These are phyloP conservation scores for Paramecium primaurelia DNA, from an alignment of 73 alveolate species.

Conservation along the genomic window DNA sequence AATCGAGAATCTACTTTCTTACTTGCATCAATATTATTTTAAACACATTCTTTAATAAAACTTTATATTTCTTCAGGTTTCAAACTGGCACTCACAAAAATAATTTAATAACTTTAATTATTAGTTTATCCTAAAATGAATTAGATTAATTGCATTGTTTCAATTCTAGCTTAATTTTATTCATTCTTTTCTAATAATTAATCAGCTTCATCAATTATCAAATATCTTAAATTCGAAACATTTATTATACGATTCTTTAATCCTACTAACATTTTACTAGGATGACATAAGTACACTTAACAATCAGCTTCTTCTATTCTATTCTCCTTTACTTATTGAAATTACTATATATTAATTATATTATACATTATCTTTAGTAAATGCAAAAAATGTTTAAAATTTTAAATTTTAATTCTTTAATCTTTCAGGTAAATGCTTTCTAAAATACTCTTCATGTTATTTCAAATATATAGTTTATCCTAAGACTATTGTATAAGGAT, in stretches of 20 bases:
- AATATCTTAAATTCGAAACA: not conserved
- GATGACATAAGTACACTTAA: not conserved
- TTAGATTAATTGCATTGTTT: not conserved
- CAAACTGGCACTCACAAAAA: constrained; percentile 35
- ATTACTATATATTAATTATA: not conserved
- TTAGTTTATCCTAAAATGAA: constrained; percentile 8
- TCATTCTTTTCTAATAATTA: not conserved
- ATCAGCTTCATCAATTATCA: constrained; percentile 43
- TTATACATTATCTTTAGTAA: not conserved
- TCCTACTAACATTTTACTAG: not conserved
- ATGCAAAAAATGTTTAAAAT: constrained; percentile 35
- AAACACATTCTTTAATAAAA: not conserved
- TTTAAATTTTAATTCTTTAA: not conserved
- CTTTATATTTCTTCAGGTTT: not conserved
- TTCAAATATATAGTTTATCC: constrained; percentile 37
- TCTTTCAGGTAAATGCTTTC: not conserved
- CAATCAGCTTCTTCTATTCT: not conserved
- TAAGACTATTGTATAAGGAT: constrained; percentile 31
- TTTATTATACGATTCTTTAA: not conserved
- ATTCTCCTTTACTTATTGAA: not conserved
- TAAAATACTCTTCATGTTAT: constrained; percentile 30
- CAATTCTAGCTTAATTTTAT: constrained; percentile 6
- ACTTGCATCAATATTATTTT: not conserved
- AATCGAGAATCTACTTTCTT: constrained; percentile 14
- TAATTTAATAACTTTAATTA: not conserved